phyloP scores from a whole-genome alignment of 768 basidiomycete genomes.

The Hypholoma sublateritium region DNA sequence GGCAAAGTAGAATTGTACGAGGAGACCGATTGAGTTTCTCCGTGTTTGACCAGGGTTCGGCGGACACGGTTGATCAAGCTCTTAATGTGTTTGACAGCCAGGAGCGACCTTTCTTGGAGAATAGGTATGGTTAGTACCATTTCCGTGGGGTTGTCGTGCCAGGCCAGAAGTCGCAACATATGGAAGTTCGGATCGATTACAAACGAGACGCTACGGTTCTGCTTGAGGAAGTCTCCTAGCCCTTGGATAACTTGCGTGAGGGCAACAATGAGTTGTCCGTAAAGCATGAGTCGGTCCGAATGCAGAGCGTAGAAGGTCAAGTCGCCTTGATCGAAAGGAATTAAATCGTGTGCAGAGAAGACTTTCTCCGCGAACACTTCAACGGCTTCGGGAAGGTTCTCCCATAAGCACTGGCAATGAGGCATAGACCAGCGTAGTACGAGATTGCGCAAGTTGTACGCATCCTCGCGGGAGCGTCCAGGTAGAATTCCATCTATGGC shows the following conservation, averaged over 20 bases:
- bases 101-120: neutral
- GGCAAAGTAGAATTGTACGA: constrained; percentile 8
- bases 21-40: constrained; percentile 6
- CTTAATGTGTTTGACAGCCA: neutral
- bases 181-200: constrained; percentile 2
- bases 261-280: constrained; percentile 3
- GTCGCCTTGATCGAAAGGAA: neutral
- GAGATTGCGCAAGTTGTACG: neutral
- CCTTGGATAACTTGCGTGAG: constrained; percentile 4
- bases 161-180: constrained; percentile 2
- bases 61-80: constrained; percentile 3
- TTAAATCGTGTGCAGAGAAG: neutral
- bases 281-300: neutral
- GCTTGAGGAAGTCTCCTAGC: constrained; percentile 1
- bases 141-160: neutral
- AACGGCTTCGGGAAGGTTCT: neutral
- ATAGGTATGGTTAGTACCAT: neutral
- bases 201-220: neutral
- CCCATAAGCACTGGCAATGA: constrained; percentile 5
- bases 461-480: neutral
- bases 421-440: constrained; percentile 4
- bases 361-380: neutral
- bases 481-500: neutral
- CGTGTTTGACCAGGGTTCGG: neutral
- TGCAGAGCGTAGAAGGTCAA: neutral